Evolutionary conservation across 225 moss, liverwort and hornwort species (phyloP), one percentile per base, ranked within the genome.

Genomic region (Bryoerythrophyllum caledonicum): DNA sequence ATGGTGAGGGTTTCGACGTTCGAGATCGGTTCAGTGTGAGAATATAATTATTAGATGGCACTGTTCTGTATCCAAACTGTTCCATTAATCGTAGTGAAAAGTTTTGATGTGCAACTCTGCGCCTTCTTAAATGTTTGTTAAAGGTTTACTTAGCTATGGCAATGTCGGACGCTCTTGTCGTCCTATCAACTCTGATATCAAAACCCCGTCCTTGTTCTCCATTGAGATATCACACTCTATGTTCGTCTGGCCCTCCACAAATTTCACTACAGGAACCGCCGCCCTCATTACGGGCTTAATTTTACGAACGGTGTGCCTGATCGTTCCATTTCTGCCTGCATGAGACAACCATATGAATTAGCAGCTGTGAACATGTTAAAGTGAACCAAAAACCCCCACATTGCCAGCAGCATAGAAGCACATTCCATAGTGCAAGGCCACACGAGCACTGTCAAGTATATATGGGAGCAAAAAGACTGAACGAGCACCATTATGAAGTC

Each of bases 211-310:
- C 75, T 83, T 91, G 77, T 99, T 99, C 75, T 94, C 94, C 83
- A 99, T 90, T 20, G 97, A 99, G 63, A 99, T 82, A 69, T 99
- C 97, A 81, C 97, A 99, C 78, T 94, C 97, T 60, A 99, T 99
- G 40, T 93, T 93, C 48, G 92, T 91, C 65, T 83, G 76, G 68
- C 85, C 89, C 75, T 99, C 94, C 71, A 92, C 89, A 82, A 99
- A 99, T 69, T 94, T 94, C n/a, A 99, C 93, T 34, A 99, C 94
- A 67, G 97, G 97, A 51, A 99, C 97, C 60, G 94, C 91, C 48
- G 97, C 97, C 43, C 89, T 83, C 76, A 92, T 90, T 5, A 99
- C 89, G 37, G 97, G 91, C 75, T 99, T 94, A 48, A 99, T 91
- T 70, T 89, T 86, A 35, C 88, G 91, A 54, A 92, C 87, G n/a